A percentile compares a stretch with the other conserved stretches of the same genome.
phyloP scores from a whole-genome alignment of 2,329 filamentous ascomycete species.

The Zasmidium angulare region DNA sequence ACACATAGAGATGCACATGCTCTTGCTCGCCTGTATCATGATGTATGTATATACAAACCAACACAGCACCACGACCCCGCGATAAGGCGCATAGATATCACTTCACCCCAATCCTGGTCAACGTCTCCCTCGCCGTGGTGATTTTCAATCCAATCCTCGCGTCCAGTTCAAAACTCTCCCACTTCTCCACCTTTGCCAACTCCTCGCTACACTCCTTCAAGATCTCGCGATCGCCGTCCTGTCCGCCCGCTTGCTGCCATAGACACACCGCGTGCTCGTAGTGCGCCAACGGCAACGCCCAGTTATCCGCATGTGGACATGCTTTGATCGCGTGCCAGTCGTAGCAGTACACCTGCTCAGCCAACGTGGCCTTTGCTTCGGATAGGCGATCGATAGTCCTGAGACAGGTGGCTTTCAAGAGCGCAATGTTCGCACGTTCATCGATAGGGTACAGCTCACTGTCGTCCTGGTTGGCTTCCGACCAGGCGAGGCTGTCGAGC shows the following conservation, averaged over 20 bases:
- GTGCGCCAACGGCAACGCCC: conserved; percentile 69
- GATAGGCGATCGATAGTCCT: conserved; percentile 57
- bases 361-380: conserved; percentile 66
- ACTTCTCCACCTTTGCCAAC: conserved; percentile 66
- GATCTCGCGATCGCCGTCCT: conserved; percentile 44
- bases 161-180: conserved; percentile 73
- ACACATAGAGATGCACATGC: not conserved
- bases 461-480: conserved; percentile 54
- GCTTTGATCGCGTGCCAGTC: conserved; percentile 54
- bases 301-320: conserved; percentile 61
- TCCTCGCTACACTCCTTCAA: conserved; percentile 63
- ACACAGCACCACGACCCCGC: not conserved
- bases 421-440: conserved; percentile 63
- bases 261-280: conserved; percentile 84
- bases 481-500: conserved; percentile 65
- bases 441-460: conserved; percentile 45
- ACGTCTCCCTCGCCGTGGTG: conserved; percentile 66
- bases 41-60: not conserved
- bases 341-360: conserved; percentile 62
- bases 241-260: conserved; percentile 65
- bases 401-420: conserved; percentile 66
- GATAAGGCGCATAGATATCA: not conserved
- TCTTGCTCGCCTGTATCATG: not conserved
- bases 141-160: conserved; percentile 71
- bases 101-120: conserved; percentile 38